Base-by-base conservation (phyloP, 116 monocot species). In the Zostera marina region DNA sequence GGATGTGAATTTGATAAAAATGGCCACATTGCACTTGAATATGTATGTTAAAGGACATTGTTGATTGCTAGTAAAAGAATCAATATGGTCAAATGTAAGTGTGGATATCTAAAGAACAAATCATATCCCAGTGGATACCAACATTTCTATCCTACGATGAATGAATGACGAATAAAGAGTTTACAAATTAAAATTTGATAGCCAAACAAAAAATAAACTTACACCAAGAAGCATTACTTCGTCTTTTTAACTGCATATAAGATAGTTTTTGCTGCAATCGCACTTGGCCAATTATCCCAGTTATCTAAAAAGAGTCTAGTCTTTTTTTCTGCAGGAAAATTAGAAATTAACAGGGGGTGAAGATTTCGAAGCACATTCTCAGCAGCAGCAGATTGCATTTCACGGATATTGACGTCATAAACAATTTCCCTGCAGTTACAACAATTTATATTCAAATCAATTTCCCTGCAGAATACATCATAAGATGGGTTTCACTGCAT, bases 211-310 rank as follows among this genome's bases (percentile, higher is more conserved):
- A 32, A 32, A 32, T 5, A 32, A 3, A 59, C 59, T 59, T 42
- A 59, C 59, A 41, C 42, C 17, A 12, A 3, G 42, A 43, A 10
- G 7, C 11, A 56, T 59, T 59, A 72, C 43, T 53, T 48, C n/a
- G n/a, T n/a, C 41, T 42, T 26, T 11, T 59, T 61, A 17, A 38
- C 70, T 25, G 46, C 51, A 44, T 72, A 47, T 13, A 88, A 65
- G 20, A 83, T 63, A n/a, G 71, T 76, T 43, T 77, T 72, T 54
- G 88, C 81, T 4, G 89, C 89, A 52, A 73, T 64, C 68, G 70
- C 76, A 76, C 89, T 89, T 22, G 88, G 80, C 41, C 54, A 60
- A 44, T 41, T 52, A 45, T 39, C 38, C 0, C 32, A 3, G 5
- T 32, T 32, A 41, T 58, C 22, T n/a, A 44, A 57, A 13, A 41